Base-by-base conservation (phyloP, 345 rosid species). In the Viola odorata region DNA sequence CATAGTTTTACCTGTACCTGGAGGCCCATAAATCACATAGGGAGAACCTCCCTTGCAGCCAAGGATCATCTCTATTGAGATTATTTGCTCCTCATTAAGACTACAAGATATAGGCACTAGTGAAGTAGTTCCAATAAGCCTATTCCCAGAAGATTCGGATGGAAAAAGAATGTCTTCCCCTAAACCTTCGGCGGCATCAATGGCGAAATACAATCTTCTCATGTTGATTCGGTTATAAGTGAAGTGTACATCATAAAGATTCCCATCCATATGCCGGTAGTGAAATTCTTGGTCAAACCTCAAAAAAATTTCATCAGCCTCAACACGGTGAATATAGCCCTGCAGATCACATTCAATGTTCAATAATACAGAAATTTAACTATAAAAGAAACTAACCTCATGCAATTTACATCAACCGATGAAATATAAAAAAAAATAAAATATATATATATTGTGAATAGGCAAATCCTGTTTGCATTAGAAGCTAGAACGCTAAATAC, bases 1-100 rank as follows among this genome's bases (percentile, higher is more conserved):
- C 87, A 76, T 80, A 50, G 98, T 92, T 79, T 92, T 92, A 48
- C 97, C 98, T 3, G 98, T 92, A 64, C 98, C 98, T 9, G 98
- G 98, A 42, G 98, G 98, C 53, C 98, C 98, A 57, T 83, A 76
- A 66, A 92, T 86, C 66, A 89, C 72, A 67, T 83, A 92, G 13
- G 98, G 97, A 7, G 96, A 89, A 58, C 82, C 91, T 67, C 97
- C 96, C 71, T 73, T 81, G 76, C 91, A 84, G 52, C 96, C 87
- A 58, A 87, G 81, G 66, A 92, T 78, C 94, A 78, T 85, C 74
- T 87, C 83, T 45, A 89, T 62, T 9, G 97, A 78, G 66, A 57
- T 67, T 56, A 72, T 75, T 66, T 92, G 98, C 82, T 92, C 98
- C 65, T 87, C 87, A 10, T 92, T 90, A 62, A 92, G 85, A 48